phyloP scores from a whole-genome alignment of 139 green algal species.

The Chloropicon primus region DNA sequence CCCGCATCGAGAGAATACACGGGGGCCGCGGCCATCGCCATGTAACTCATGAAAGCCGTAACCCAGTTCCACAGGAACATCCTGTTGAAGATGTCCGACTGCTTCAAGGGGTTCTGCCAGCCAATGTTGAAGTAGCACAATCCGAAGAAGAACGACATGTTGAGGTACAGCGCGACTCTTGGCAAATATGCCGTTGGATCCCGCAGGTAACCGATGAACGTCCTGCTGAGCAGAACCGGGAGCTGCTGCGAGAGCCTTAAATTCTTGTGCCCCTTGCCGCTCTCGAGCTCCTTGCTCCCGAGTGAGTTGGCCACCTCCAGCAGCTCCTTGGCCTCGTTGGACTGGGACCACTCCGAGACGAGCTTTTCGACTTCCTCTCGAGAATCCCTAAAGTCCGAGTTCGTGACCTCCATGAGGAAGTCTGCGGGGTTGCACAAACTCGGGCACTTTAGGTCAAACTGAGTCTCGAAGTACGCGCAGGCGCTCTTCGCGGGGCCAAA shows the following conservation, averaged over 20 bases:
- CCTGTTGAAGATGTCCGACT: background rate
- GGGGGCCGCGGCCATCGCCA: background rate
- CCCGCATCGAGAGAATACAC: background rate
- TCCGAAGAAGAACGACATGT: background rate
- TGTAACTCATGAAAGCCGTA: background rate
- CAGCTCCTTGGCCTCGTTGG: background rate
- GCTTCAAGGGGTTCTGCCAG: background rate
- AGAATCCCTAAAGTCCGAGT: background rate
- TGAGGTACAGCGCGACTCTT: background rate
- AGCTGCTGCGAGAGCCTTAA: background rate
- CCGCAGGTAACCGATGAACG: background rate
- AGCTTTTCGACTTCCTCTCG: background rate
- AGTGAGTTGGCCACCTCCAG: background rate
- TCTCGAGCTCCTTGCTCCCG: background rate
- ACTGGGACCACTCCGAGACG: background rate
- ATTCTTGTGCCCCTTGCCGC: background rate
- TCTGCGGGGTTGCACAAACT: background rate
- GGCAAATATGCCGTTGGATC: background rate
- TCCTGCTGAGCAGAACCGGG: background rate
- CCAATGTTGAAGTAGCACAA: background rate
- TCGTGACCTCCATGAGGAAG: background rate
- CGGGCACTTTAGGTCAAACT: background rate
- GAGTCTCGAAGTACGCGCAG: background rate
- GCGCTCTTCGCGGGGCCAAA: background rate
- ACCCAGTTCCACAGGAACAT: background rate